Base-by-base conservation (phyloP, 148 eudicot species). In the Fagopyrum esculentum region DNA sequence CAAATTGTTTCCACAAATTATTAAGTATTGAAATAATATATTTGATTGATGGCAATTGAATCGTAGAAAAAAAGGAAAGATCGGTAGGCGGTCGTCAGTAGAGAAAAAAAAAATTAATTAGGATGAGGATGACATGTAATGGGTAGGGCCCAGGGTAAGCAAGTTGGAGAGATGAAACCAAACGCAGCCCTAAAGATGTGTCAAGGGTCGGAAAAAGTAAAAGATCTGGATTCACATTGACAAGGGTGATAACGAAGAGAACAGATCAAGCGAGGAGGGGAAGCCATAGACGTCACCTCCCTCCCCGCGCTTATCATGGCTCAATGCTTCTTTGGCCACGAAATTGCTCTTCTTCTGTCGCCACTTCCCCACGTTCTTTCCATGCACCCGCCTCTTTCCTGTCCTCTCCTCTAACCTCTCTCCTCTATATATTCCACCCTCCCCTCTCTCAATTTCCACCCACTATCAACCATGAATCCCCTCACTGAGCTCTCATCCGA, bases 311-410 rank as follows among this genome's bases (percentile, higher is more conserved):
- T 40, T 35, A 26, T 64, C 43, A 35, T 1, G 40, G 40, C 40
- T 35, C 40, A 2, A 35, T 35, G 40, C 40, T 2, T 35, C 40
- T 35, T 35, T 35, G 40, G 7, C 7, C 70, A 40, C 70, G 70
- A 66, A 66, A 40, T 15, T 66, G 19, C 71, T 43, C 46, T 13
- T 5, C 47, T 15, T 66, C 71, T 66, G 71, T 66, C 71, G 71
- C 71, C 11, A 35, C 71, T 46, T 66, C 40, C 9, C 71, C 71
- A 66, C 71, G 71, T 66, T 66, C 0, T 46, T 40, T 66, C 71
- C 71, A 66, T 66, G 71, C 45, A 66, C 71, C 71, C 71, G 71
- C 71, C 8, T 16, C 13, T 66, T 66, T 13, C 71, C 71, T 66
- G 71, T 66, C 71, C 68, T 40, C 43, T 1, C 5, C 19, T 19